These are phyloP conservation scores for Agroathelia rolfsii DNA, from an alignment of 1,284 basidiomycete species.

Conservation along the genomic window DNA sequence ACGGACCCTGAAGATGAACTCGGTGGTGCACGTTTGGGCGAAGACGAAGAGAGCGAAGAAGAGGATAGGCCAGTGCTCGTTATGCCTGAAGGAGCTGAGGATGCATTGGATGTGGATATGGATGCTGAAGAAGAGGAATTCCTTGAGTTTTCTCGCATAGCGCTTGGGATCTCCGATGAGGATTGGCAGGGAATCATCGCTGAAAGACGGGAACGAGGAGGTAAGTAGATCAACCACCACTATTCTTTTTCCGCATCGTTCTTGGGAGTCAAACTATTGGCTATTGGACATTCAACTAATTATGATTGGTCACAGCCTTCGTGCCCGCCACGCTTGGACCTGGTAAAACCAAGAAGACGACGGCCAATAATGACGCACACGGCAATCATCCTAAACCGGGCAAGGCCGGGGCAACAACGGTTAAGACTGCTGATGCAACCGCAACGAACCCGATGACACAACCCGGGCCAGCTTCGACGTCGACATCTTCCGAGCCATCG, in stretches of 20 bases:
- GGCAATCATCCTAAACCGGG: background rate
- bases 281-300: constrained; percentile 2
- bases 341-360: constrained; percentile 5
- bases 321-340: constrained; percentile 35
- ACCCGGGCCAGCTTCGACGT: too few relatives aligned
- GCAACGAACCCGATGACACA: too few relatives aligned
- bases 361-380: background rate
- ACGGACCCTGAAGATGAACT: constrained; percentile 48
- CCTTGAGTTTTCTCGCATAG: constrained; percentile 83
- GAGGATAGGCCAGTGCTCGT: constrained; percentile 70
- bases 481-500: constrained; percentile 6
- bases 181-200: constrained; percentile 78
- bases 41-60: constrained; percentile 59
- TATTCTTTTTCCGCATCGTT: constrained; percentile 3
- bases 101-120: constrained; percentile 82
- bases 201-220: constrained; percentile 67
- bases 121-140: constrained; percentile 86
- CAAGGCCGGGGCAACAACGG: too few relatives aligned
- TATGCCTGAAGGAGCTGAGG: too few relatives aligned
- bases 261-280: too few relatives aligned
- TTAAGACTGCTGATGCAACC: too few relatives aligned
- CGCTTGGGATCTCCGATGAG: constrained; percentile 75
- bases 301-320: constrained; percentile 41
- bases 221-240: constrained; percentile 31
- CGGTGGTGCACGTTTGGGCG: too few relatives aligned